Conservation (phyloP, 805 yeast species). For the Maudiozyma serrabonitensis region DNA sequence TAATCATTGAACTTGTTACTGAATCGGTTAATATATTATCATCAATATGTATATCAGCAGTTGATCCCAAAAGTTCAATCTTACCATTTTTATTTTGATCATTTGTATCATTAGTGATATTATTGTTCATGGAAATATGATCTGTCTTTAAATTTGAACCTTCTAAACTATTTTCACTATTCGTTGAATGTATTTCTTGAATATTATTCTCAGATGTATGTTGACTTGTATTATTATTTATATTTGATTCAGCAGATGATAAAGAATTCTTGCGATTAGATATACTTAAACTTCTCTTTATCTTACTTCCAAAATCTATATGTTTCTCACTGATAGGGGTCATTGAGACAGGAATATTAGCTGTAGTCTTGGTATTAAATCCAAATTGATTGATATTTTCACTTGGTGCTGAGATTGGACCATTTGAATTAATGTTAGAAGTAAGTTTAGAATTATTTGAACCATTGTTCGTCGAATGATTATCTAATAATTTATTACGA, state of each 20-base stretch:
- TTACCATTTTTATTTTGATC: neutral
- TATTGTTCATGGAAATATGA: neutral
- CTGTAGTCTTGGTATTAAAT: conserved; percentile 42
- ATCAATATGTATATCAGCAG: neutral
- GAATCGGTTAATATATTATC: neutral
- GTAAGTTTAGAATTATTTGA: neutral
- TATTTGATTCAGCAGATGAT: neutral
- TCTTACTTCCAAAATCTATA: conserved; percentile 18
- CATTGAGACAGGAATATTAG: conserved; percentile 54
- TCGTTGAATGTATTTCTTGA: neutral
- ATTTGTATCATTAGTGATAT: neutral
- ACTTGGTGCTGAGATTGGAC: neutral
- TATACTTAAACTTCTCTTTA: conserved; percentile 18
- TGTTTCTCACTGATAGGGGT: conserved; percentile 67
- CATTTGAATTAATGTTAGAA: neutral
- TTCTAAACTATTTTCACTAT: neutral
- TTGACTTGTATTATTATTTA: neutral
- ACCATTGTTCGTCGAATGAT: conserved; percentile 1
- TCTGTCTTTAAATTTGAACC: neutral
- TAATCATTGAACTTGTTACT: neutral
- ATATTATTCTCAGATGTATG: neutral
- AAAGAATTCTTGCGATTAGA: conserved; percentile 10
- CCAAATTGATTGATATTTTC: conserved; percentile 62
- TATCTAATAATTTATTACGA: conserved; percentile 20
- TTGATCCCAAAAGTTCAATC: neutral